A percentile compares a stretch with the other conserved stretches of the same genome.
Evolutionary conservation across 805 yeast genomes (phyloP).

Genomic region (Yamadazyma scolyti): DNA sequence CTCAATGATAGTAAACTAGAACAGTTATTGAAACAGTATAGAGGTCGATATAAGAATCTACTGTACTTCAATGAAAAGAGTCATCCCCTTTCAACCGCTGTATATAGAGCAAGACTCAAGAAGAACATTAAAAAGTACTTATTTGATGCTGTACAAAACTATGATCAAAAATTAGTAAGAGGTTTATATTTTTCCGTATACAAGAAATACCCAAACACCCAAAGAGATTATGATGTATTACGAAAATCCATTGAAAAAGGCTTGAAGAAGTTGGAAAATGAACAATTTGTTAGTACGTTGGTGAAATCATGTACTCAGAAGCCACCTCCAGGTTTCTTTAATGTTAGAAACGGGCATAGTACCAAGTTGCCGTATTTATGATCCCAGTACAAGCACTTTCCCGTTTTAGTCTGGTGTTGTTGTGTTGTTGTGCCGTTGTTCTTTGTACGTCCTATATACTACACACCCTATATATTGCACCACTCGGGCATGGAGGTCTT

Average conservation of each 20-base stretch:
- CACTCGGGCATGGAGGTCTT: constrained; percentile 46
- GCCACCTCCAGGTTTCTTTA: too few species aligned
- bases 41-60: constrained; percentile 21
- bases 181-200: constrained; percentile 23
- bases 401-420: too few species aligned
- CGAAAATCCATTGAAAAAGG: not conserved
- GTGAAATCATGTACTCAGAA: too few species aligned
- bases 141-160: constrained; percentile 11
- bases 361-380: too few species aligned
- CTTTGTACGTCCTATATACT: too few species aligned
- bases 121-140: constrained; percentile 16
- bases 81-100: constrained; percentile 32
- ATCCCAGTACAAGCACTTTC: too few species aligned
- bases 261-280: not conserved
- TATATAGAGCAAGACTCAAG: constrained; percentile 23
- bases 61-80: constrained; percentile 20
- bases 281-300: too few species aligned
- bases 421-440: too few species aligned
- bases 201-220: constrained; percentile 16
- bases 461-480: constrained; percentile 36
- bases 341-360: too few species aligned
- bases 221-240: constrained; percentile 11
- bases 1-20: constrained; percentile 25
- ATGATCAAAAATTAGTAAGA: constrained; percentile 12
- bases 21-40: constrained; percentile 17